A percentile compares a stretch with the other conserved stretches of the same genome.
Conservation (phyloP, 495 filamentous ascomycete species). For the Penicillium ucsense region DNA sequence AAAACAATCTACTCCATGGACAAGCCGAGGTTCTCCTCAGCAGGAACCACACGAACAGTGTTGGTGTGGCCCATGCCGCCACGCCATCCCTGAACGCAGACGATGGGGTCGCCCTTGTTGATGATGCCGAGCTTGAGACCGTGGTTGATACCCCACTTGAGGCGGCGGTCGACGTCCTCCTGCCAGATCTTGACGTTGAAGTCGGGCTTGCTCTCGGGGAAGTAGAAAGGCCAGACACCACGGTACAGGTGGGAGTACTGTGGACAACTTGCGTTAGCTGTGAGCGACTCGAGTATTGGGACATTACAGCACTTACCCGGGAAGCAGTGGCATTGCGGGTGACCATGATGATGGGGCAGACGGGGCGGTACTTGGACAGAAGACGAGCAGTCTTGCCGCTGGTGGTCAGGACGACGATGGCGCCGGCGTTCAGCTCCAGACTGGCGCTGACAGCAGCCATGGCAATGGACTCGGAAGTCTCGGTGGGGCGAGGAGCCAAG, state of each 20-base stretch:
- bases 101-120: constrained; percentile 69
- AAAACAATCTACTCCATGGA: constrained; percentile 23
- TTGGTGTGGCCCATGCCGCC: constrained; percentile 98
- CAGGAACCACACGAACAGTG: constrained; percentile 67
- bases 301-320: constrained; percentile 39
- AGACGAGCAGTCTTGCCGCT: constrained; percentile 86
- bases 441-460: constrained; percentile 93
- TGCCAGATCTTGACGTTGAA: constrained; percentile 87
- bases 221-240: constrained; percentile 94
- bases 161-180: constrained; percentile 92
- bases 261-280: constrained; percentile 7
- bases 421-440: constrained; percentile 90
- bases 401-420: constrained; percentile 89
- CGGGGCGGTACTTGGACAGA: constrained; percentile 94
- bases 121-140: constrained; percentile 80
- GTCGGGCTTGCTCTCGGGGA: constrained; percentile 86
- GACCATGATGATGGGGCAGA: constrained; percentile 98
- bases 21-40: constrained; percentile 53
- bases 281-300: not conserved
- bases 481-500: constrained; percentile 69
- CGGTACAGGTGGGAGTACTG: constrained; percentile 90
- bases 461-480: constrained; percentile 81
- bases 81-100: constrained; percentile 96
- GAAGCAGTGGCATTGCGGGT: constrained; percentile 76
- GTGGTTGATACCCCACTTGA: constrained; percentile 86